Evolutionary conservation across 2,329 filamentous ascomycete genomes (phyloP).

Genomic region (Ramularia endophylla): DNA sequence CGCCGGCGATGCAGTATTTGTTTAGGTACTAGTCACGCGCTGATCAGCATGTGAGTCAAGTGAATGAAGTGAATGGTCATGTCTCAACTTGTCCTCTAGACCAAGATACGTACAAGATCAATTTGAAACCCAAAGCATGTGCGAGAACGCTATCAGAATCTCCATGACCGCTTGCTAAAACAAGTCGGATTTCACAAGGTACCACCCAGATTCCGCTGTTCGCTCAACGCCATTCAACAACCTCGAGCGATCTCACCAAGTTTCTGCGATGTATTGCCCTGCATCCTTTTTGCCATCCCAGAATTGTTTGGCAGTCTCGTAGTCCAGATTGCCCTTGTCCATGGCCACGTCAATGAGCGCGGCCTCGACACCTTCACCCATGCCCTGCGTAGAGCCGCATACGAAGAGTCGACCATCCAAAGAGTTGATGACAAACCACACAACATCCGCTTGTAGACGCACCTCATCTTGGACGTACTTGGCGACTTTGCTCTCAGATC

Average conservation of each 20-base stretch:
- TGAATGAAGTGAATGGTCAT: neutral
- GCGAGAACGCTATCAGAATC: constrained; percentile 16
- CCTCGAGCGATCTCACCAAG: constrained; percentile 25
- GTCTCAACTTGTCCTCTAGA: neutral
- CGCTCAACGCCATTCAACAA: neutral
- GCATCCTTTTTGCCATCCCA: constrained; percentile 89
- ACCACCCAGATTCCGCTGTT: neutral
- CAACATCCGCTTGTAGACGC: constrained; percentile 81
- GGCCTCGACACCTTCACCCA: constrained; percentile 93
- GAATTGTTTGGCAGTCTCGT: constrained; percentile 76
- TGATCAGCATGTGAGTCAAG: no score
- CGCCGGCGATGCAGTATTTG: no score
- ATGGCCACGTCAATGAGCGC: constrained; percentile 87
- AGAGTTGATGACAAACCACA: constrained; percentile 96
- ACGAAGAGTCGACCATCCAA: constrained; percentile 96
- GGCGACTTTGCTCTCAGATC: constrained; percentile 58
- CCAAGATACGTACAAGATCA: constrained; percentile 4
- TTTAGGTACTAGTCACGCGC: no score
- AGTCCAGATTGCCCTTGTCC: constrained; percentile 80
- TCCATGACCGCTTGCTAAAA: constrained; percentile 1
- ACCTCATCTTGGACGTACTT: constrained; percentile 98
- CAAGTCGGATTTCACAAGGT: no score
- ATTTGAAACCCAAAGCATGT: constrained; percentile 3
- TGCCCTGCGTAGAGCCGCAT: constrained; percentile 89
- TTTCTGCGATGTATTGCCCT: constrained; percentile 85